phyloP scores from a whole-genome alignment of 768 basidiomycete genomes.

The Butyriboletus loyo region DNA sequence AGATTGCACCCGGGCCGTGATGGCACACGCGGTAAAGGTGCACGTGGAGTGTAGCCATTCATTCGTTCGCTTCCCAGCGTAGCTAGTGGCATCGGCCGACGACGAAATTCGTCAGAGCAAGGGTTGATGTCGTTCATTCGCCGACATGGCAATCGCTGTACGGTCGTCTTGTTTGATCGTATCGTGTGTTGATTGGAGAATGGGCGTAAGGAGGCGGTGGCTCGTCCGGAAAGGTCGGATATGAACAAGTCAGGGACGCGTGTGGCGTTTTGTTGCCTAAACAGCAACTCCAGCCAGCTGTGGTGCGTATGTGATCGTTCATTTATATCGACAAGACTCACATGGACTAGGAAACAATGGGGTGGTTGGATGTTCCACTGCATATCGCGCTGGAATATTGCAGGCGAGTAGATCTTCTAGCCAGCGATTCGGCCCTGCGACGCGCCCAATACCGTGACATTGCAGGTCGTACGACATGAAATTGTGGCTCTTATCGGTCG shows the following conservation, averaged over 20 bases:
- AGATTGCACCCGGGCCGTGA: too few species aligned
- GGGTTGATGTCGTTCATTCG: too few species aligned
- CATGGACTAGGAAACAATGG: not conserved
- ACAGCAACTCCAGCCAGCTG: not conserved
- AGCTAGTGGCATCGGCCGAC: too few species aligned
- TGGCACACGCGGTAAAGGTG: too few species aligned
- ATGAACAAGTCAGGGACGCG: not conserved
- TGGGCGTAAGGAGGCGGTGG: not conserved
- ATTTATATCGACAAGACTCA: constrained; percentile 1
- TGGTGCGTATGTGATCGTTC: not conserved
- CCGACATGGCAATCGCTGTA: too few species aligned
- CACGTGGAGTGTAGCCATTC: too few species aligned
- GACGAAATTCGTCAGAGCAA: too few species aligned
- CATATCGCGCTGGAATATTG: not conserved
- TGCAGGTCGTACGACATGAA: constrained; percentile 17
- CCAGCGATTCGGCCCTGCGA: not conserved
- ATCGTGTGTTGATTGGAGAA: too few species aligned
- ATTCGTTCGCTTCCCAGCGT: too few species aligned
- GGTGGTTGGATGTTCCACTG: not conserved
- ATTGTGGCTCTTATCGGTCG: not conserved
- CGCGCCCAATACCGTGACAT: not conserved
- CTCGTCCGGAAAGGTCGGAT: not conserved
- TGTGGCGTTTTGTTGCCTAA: not conserved
- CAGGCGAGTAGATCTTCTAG: not conserved
- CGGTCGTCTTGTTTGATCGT: too few species aligned